Evolutionary conservation across 495 filamentous ascomycete genomes (phyloP).

Genomic region (Aspergillus steynii): DNA sequence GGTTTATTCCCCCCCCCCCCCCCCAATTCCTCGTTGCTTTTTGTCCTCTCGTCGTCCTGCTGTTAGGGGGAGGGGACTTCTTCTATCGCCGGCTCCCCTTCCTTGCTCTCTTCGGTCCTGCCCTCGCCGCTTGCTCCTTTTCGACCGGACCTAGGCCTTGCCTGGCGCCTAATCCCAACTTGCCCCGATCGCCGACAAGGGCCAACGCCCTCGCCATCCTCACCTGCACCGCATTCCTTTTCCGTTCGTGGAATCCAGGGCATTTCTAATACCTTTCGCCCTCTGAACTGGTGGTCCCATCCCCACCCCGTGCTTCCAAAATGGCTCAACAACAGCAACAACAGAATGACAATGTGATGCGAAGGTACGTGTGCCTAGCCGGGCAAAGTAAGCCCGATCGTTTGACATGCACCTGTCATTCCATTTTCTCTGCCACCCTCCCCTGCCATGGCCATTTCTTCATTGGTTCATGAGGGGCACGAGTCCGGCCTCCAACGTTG

Average conservation of each 20-base stretch:
- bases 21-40: slow-evolving; percentile 13
- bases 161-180: neutral
- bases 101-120: too few species aligned
- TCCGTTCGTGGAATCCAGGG: neutral
- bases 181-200: neutral
- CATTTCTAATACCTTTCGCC: neutral
- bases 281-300: neutral
- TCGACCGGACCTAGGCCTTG: neutral
- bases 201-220: neutral
- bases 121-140: neutral
- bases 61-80: slow-evolving; percentile 23
- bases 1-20: slow-evolving; percentile 11
- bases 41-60: slow-evolving; percentile 8
- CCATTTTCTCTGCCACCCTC: neutral
- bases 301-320: slow-evolving; percentile 10
- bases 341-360: slow-evolving; percentile 67
- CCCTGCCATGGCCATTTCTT: slow-evolving; percentile 1
- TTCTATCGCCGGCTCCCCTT: neutral
- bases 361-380: slow-evolving; percentile 55
- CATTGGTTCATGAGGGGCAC: neutral
- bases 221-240: neutral
- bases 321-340: slow-evolving; percentile 55
- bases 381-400: neutral
- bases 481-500: neutral
- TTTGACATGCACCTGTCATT: neutral